Conservation (phyloP, 2,329 filamentous ascomycete species). For the Fusarium praegraminearum region DNA sequence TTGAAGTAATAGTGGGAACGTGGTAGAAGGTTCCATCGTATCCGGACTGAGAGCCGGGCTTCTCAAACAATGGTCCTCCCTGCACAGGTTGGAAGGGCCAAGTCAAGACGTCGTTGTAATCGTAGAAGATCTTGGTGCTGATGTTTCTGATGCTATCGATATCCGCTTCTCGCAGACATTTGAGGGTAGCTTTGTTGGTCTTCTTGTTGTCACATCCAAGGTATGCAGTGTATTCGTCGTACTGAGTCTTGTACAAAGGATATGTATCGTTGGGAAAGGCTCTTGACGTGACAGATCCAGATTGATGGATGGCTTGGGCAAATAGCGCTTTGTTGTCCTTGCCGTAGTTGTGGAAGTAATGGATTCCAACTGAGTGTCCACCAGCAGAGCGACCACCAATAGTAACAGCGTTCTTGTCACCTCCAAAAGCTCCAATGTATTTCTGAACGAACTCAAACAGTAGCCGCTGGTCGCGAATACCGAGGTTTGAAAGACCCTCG, state of each 20-base stretch:
- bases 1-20: conserved; percentile 54
- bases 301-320: conserved; percentile 53
- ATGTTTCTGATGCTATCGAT: conserved; percentile 53
- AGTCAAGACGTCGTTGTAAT: conserved; percentile 55
- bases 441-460: conserved; percentile 66
- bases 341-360: conserved; percentile 56
- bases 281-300: conserved; percentile 54
- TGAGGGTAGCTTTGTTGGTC: conserved; percentile 51
- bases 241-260: conserved; percentile 52
- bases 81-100: conserved; percentile 64
- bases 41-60: conserved; percentile 57
- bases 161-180: conserved; percentile 55
- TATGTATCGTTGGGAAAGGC: conserved; percentile 53
- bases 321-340: conserved; percentile 49
- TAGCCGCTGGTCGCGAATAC: conserved; percentile 64
- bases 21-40: conserved; percentile 55
- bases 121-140: conserved; percentile 54
- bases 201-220: conserved; percentile 47
- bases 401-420: conserved; percentile 64
- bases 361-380: conserved; percentile 54
- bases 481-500: conserved; percentile 61
- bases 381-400: conserved; percentile 68
- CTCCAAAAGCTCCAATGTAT: conserved; percentile 65
- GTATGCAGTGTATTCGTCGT: conserved; percentile 46
- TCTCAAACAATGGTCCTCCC: conserved; percentile 60